Base-by-base conservation (phyloP, 345 rosid genomes). In the Combretum micranthum region DNA sequence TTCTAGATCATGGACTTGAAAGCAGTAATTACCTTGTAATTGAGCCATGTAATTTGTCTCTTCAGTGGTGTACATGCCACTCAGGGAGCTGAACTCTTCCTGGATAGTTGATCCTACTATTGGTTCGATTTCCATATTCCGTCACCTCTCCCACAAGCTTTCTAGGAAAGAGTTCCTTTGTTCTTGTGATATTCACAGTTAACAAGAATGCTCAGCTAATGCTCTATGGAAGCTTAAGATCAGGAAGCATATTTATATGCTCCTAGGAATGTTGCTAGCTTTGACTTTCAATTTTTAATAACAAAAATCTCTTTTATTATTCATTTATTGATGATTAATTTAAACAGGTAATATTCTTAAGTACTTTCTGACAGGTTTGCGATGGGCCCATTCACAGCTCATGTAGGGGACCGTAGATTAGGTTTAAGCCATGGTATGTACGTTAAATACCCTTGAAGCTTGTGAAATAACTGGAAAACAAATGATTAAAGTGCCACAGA, bases 31-130 rank as follows among this genome's bases (percentile, higher is more conserved):
- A 0, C 70, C 75, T 1, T 84, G 83, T 70, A 87, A 69, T 23
- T 83, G 84, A 39, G 80, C 81, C 87, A 82, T 71, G 79, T 87
- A 82, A 54, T 90, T 84, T 49, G 81, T 77, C 68, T 90, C 97
- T 49, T 90, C 92, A 45, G 65, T 56, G 21, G 86, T 68, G 55
- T 65, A 72, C 66, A 81, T 67, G 52, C 80, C 88, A 20, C 77
- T 61, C 2, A 83, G 69, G 56, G 67, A 72, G 44, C 72, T 73
- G 93, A 95, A 87, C 23, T 79, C 87, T 39, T 57, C 69, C 42
- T 58, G 63, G 17, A 44, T 32, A 18, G 42, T 32, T 20, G 59
- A 42, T 54, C 64, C 64, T 26, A 58, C 9, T 32, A 32, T 32
- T 32, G 39, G 39, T 1, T 32, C 39, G 10, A 61, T 46, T 15